Evolutionary conservation across 176 grass and related monocot genomes (phyloP), one percentile per base, ranked within the genome.

Genomic region (Oryza glumipatula): DNA sequence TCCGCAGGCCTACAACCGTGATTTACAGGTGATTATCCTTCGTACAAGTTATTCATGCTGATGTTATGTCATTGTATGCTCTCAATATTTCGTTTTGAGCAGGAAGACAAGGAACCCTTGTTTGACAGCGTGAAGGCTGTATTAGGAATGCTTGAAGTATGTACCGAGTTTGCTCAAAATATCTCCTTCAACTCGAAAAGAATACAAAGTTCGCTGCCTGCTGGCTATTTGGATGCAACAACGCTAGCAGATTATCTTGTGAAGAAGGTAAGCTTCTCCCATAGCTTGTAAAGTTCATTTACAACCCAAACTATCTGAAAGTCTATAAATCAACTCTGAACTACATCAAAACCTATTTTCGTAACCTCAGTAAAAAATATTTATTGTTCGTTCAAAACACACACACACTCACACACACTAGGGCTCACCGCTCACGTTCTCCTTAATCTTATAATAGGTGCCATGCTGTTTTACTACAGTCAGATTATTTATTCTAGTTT

Each of bases 181-280:
- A 98, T 98, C 51, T 78, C 96, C 74, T 98, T 98, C 77, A 96
- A 98, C 77, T 89, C 83, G 0, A 87, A 86, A 82, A 94, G 90
- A 87, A 98, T 98, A 82, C 86, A 91, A 78, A 92, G 88, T 58
- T 92, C 85, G 33, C 78, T 98, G 7, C 96, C 96, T n/a, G 91
- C 93, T 67, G 96, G 96, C 35, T 89, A 98, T 89, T 84, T 98
- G 49, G 96, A 98, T 86, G 96, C 96, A 60, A 98, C 96, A n/a
- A 98, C 96, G 33, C 84, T 98, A 70, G 96, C 94, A 11, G 96
- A 98, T 95, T 98, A 98, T 89, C 96, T 98, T 68, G 96, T 98
- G 70, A 96, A 95, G 81, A 98, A 96, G 93, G 96, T 98, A 94
- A 87, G 84, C 11, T 44, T 66, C 6, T 12, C 35, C 7, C 5